Percentiles rank a stretch among this genome's conserved stretches.
Evolutionary conservation across 176 grass and related monocot species (phyloP).

Genomic region (Tillandsia fasciculata): DNA sequence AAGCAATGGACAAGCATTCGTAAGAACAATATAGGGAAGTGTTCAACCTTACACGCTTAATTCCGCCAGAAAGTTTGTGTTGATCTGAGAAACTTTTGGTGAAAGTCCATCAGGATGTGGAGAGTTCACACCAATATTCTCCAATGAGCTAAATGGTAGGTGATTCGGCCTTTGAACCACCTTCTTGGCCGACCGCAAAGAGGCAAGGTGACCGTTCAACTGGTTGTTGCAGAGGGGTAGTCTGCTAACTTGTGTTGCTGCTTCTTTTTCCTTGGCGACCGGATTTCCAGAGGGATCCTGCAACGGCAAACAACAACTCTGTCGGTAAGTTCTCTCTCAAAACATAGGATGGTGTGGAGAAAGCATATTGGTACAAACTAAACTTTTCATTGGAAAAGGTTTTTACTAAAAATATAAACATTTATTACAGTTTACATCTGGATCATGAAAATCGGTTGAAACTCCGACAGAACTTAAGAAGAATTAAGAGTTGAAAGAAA

Average conservation of each 20-base stretch:
- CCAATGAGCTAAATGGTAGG: conserved; percentile 57
- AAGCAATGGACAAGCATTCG: neutral
- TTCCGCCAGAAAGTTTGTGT: neutral
- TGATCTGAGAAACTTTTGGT: neutral
- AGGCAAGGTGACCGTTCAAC: conserved; percentile 46
- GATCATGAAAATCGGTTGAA: neutral
- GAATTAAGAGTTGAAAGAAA: neutral
- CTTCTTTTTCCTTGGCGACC: conserved; percentile 60
- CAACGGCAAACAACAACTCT: neutral
- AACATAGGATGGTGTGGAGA: no score
- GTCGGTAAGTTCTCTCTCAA: no score
- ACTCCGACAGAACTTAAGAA: neutral
- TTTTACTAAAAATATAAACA: neutral
- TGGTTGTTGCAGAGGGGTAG: conserved; percentile 66
- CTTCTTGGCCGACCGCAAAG: conserved; percentile 51
- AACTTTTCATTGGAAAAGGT: neutral
- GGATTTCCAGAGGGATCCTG: conserved; percentile 77
- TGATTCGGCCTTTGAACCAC: conserved; percentile 30
- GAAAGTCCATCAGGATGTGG: neutral
- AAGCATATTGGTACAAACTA: neutral
- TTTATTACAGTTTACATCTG: neutral
- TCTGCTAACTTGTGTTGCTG: conserved; percentile 36
- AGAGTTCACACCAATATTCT: conserved; percentile 32
- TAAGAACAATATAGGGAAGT: neutral
- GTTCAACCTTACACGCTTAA: conserved; percentile 1